These are phyloP conservation scores for Teratosphaeria gauchensis DNA, from an alignment of 2,329 filamentous ascomycete species.

Conservation along the genomic window DNA sequence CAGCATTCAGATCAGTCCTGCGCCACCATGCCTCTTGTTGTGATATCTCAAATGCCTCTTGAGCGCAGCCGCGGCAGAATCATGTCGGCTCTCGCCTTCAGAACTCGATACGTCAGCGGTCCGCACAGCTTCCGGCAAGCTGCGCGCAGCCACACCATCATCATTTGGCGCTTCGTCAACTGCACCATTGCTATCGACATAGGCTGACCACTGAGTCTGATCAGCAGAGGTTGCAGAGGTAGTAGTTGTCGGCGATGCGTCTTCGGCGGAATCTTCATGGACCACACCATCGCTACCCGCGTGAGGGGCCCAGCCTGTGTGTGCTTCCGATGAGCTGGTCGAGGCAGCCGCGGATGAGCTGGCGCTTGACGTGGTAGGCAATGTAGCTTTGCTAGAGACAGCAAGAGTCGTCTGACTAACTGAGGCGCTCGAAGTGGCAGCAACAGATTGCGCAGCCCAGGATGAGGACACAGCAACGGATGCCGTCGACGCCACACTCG, in stretches of 20 bases:
- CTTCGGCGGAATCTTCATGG: neutral
- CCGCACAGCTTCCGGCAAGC: neutral
- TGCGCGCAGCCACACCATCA: neutral
- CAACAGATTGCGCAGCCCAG: neutral
- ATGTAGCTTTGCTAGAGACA: conserved; percentile 7
- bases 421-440: neutral
- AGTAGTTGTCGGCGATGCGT: neutral
- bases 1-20: neutral
- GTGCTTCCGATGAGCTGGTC: neutral
- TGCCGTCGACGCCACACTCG: neutral
- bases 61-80: conserved; percentile 1
- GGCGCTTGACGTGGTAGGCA: neutral
- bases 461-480: neutral
- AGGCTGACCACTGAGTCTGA: neutral
- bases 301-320: neutral
- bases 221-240: neutral
- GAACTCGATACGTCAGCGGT: neutral
- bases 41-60: conserved; percentile 15
- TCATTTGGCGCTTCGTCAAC: neutral
- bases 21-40: conserved; percentile 15
- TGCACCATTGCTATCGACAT: neutral
- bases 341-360: neutral
- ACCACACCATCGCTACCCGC: neutral
- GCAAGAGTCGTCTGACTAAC: conserved; percentile 5
- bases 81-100: conserved; percentile 12